phyloP scores from a whole-genome alignment of 2,329 filamentous ascomycete genomes.

The Nothomitra cinnamomea region DNA sequence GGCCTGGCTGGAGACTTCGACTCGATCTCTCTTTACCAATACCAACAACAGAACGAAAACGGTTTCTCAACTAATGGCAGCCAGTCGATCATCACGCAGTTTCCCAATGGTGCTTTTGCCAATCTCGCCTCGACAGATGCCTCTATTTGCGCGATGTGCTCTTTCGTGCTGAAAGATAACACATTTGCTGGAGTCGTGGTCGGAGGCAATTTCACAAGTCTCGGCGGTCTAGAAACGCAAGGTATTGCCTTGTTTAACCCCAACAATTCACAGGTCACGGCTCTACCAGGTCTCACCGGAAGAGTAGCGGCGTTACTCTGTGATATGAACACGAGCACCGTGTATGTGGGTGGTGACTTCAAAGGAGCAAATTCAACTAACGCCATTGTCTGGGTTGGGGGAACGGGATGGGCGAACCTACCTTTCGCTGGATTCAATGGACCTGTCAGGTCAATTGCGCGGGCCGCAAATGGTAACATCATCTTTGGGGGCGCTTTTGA shows the following conservation, averaged over 20 bases:
- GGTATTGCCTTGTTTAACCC: conserved; percentile 72
- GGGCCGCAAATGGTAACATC: conserved; percentile 64
- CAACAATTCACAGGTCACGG: conserved; percentile 47
- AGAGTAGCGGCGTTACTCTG: conserved; percentile 71
- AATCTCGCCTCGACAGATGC: conserved; percentile 63
- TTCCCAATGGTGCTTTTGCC: conserved; percentile 73
- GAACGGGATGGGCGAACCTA: conserved; percentile 56
- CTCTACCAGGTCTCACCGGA: conserved; percentile 68
- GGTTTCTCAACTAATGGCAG: conserved; percentile 56
- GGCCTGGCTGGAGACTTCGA: conserved; percentile 80
- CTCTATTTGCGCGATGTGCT: conserved; percentile 76
- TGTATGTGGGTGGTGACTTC: conserved; percentile 86
- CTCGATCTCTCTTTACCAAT: conserved; percentile 80
- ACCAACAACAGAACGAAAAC: conserved; percentile 57
- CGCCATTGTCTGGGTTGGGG: conserved; percentile 63
- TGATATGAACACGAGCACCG: conserved; percentile 56
- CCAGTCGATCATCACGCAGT: conserved; percentile 60
- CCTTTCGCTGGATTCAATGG: conserved; percentile 93
- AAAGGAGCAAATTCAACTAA: conserved; percentile 68
- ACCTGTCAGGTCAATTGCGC: conserved; percentile 70
- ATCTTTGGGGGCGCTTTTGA: conserved; percentile 87
- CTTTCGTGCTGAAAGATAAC: conserved; percentile 50
- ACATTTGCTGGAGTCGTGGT: conserved; percentile 59
- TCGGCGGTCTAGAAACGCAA: conserved; percentile 58
- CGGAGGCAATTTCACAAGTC: conserved; percentile 88